Evolutionary conservation across 139 green algal genomes (phyloP).

Genomic region (Marvania coccoides): DNA sequence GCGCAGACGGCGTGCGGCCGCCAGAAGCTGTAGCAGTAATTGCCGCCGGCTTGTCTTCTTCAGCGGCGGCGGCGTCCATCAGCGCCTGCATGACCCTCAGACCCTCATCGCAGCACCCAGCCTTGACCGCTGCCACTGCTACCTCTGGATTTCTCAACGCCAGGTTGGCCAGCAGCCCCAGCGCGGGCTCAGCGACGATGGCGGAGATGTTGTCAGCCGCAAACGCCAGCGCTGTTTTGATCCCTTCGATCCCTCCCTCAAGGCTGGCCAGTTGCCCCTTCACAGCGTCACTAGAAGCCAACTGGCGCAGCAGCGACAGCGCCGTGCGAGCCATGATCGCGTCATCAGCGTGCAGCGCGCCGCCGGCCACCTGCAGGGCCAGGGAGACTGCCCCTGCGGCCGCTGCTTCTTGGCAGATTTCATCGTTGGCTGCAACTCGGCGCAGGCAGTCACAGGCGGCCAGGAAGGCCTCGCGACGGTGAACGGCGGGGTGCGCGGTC

Average conservation of each 20-base stretch:
- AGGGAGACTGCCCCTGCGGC: conserved; percentile 29
- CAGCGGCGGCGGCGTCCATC: not conserved
- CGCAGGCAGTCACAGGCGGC: conserved; percentile 4
- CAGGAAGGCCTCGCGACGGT: not conserved
- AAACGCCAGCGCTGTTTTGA: not conserved
- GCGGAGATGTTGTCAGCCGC: not conserved
- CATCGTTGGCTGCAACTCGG: conserved; percentile 53
- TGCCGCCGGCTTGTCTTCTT: not conserved
- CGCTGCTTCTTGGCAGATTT: conserved; percentile 52
- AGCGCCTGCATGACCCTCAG: conserved; percentile 21
- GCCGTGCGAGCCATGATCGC: conserved; percentile 1
- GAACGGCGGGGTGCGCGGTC: not conserved
- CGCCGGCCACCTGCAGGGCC: conserved; percentile 21
- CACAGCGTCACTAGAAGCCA: conserved; percentile 69
- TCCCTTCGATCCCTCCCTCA: conserved; percentile 4
- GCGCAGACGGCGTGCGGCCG: conserved; percentile 2
- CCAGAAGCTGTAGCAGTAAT: too few species aligned
- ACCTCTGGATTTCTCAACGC: conserved; percentile 65
- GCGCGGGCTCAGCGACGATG: conserved; percentile 31
- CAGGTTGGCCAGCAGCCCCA: conserved; percentile 67
- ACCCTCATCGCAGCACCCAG: conserved; percentile 34
- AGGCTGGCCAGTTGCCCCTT: conserved; percentile 37
- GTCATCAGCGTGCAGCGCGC: not conserved
- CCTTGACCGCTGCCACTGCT: conserved; percentile 26
- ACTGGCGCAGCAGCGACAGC: conserved; percentile 57